Percentiles rank a stretch among this genome's conserved stretches.
phyloP scores from a whole-genome alignment of 1,284 basidiomycete species.

The Sphaerobolus stellatus region DNA sequence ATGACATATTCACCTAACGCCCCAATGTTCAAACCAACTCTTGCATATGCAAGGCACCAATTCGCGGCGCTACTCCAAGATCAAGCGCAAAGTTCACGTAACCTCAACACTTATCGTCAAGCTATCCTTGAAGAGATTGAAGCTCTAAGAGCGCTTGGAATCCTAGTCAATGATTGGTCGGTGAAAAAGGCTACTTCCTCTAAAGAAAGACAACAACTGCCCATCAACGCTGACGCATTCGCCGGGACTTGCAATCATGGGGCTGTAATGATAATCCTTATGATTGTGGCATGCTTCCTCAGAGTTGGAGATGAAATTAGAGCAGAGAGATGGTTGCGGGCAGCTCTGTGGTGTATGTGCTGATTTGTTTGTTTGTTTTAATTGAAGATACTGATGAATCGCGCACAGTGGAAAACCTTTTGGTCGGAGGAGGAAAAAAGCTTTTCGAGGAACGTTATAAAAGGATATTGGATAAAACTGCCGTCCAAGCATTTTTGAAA shows the following conservation, averaged over 20 bases:
- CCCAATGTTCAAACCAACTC: background rate
- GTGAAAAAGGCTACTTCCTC: too few relatives aligned
- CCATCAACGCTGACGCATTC: too few relatives aligned
- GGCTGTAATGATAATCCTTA: background rate
- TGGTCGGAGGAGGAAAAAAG: background rate
- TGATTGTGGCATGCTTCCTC: background rate
- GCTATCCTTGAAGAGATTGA: background rate
- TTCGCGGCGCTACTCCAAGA: background rate
- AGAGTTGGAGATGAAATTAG: background rate
- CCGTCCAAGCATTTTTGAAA: too few relatives aligned
- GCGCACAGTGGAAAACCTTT: background rate
- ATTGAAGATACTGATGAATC: background rate
- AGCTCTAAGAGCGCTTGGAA: background rate
- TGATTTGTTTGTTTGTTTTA: background rate
- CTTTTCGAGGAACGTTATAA: background rate
- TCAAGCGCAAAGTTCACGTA: background rate
- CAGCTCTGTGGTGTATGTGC: constrained; percentile 1
- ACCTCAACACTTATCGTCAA: background rate
- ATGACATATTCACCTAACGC: background rate
- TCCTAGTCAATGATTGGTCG: background rate
- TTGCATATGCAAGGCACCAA: background rate
- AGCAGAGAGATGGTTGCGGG: background rate
- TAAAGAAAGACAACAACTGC: too few relatives aligned
- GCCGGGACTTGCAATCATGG: too few relatives aligned
- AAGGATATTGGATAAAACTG: background rate